Evolutionary conservation across 2,329 filamentous ascomycete species (phyloP), one percentile per base, ranked within the genome.

Genomic region (Beauveria australis): DNA sequence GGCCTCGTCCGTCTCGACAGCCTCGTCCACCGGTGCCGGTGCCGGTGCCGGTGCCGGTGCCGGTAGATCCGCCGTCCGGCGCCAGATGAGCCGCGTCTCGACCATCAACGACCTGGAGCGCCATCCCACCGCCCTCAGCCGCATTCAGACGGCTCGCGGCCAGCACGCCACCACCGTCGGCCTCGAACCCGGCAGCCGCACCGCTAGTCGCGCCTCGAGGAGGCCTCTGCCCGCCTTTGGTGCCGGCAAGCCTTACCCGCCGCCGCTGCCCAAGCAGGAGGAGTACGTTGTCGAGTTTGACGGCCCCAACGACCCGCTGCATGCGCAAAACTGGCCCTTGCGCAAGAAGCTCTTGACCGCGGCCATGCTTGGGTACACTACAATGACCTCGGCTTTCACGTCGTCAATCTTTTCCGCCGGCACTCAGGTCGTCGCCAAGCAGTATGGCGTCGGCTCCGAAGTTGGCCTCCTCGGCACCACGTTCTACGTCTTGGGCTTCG

Each of bases 241-340:
- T 41, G 84, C 79, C 59, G 88, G 87, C n/a, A 92, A 91, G 74
- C 79, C 85, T 0, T 91, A 85, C 67, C 89, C 89, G 3, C 89
- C 89, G 3, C 78, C 76, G 0, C 71, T 92, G 47, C 88, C 89
- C 2, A 83, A 86, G 16, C 79, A 81, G 66, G 89, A 92, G 67
- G 85, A 89, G 64, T 93, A 92, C 69, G 88, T 92, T 0, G 89
- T 92, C 48, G 89, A 91, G 72, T 96, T 96, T 69, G 88, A 92
- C 66, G 92, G 91, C 0, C 87, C 85, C 1, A 81, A 92, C 64
- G 92, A 96, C 68, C 91, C 91, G 2, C 70, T 92, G 63, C 91
- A 96, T 73, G 88, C 91, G 1, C 89, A 93, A 75, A 96, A 96
- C 71, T 96, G 92, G 92, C 81, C 89, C 0, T 69, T 89, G 59